Evolutionary conservation across 1,284 basidiomycete genomes (phyloP).

Genomic region (Ganoderma lucidum): DNA sequence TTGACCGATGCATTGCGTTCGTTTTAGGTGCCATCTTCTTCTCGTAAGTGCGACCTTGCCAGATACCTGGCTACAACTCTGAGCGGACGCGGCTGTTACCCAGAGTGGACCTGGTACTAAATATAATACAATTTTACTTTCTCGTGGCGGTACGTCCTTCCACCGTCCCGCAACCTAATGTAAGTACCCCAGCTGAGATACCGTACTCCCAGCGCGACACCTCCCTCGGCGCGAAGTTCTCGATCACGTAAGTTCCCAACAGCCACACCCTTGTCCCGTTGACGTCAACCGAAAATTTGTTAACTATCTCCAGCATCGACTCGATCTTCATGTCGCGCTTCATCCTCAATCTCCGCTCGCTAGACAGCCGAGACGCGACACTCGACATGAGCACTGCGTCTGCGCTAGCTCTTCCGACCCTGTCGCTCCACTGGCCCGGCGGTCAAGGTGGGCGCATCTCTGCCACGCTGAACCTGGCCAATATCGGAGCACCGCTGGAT

Average conservation of each 20-base stretch:
- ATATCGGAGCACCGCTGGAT: neutral
- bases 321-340: constrained; percentile 25
- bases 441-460: neutral
- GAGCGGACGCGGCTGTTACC: neutral
- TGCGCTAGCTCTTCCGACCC: neutral
- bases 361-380: neutral
- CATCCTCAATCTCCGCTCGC: constrained; percentile 24
- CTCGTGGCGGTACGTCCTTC: neutral
- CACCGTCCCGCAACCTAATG: neutral
- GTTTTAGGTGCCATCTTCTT: neutral
- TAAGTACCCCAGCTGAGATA: neutral
- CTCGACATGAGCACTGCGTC: neutral
- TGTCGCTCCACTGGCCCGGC: neutral
- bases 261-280: neutral
- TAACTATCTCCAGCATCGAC: constrained; percentile 4
- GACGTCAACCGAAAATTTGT: neutral
- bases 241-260: neutral
- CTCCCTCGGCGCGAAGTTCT: neutral
- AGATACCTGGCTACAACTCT: neutral
- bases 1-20: neutral
- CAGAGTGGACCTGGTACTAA: neutral
- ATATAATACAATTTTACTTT: neutral
- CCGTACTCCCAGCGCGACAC: neutral
- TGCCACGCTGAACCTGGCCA: neutral
- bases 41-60: neutral